Percentiles rank a stretch among this genome's conserved stretches.
These are phyloP conservation scores for Ogataea glucozyma DNA, from an alignment of 805 yeast species.

Conservation along the genomic window DNA sequence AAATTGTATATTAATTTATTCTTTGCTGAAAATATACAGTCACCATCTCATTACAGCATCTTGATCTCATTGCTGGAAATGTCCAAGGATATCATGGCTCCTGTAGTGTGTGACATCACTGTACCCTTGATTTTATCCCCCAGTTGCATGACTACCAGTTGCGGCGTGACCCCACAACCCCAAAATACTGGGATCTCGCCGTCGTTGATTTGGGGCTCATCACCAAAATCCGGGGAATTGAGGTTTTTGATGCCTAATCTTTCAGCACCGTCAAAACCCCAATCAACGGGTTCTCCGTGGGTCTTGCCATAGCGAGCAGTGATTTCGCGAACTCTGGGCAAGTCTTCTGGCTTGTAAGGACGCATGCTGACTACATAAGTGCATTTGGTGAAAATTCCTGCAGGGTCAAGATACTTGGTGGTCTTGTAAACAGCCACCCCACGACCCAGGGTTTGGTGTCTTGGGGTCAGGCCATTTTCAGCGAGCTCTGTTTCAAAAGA, in stretches of 20 bases:
- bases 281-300: conserved; percentile 45
- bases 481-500: conserved; percentile 41
- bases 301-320: conserved; percentile 34
- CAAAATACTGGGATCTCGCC: conserved; percentile 46
- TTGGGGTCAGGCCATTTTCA: conserved; percentile 34
- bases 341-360: conserved; percentile 35
- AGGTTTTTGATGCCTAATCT: conserved; percentile 39
- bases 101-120: conserved; percentile 39
- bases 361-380: conserved; percentile 46
- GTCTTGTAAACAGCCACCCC: conserved; percentile 34
- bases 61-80: conserved; percentile 28
- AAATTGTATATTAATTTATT: no score
- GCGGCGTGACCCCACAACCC: conserved; percentile 49
- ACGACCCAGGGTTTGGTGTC: conserved; percentile 23
- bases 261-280: conserved; percentile 41
- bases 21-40: no score
- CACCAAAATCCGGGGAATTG: conserved; percentile 40
- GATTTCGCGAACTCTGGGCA: conserved; percentile 35
- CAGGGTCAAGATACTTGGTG: conserved; percentile 28
- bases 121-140: conserved; percentile 33
- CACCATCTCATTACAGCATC: no score
- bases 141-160: conserved; percentile 33
- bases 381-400: conserved; percentile 35
- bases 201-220: conserved; percentile 30
- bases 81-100: conserved; percentile 40